Conservation (phyloP, 257 asterid species). For the Forsythia suspensa region DNA sequence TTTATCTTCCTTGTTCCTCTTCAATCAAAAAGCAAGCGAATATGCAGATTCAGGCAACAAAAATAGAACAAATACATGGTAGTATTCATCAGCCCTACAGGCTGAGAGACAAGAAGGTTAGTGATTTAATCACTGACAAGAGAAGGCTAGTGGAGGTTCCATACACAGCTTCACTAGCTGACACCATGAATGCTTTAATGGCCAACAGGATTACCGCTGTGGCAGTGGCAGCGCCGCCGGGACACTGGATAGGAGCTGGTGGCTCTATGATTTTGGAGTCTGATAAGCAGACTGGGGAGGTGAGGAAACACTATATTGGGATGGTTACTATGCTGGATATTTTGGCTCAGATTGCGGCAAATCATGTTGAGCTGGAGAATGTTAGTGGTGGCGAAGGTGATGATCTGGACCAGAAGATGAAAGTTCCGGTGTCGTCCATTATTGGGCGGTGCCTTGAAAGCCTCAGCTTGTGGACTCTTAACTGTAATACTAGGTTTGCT, state of each 20-base stretch:
- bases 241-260: slow-evolving; percentile 99
- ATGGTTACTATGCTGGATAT: slow-evolving; percentile 90
- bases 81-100: slow-evolving; percentile 18
- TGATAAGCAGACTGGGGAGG: slow-evolving; percentile 86
- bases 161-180: slow-evolving; percentile 76
- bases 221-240: slow-evolving; percentile 98
- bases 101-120: slow-evolving; percentile 56
- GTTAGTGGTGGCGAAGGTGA: slow-evolving; percentile 10
- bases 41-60: neutral
- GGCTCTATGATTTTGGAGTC: slow-evolving; percentile 92
- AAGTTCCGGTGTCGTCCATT: slow-evolving; percentile 74
- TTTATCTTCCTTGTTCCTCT: neutral
- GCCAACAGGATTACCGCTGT: slow-evolving; percentile 67
- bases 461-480: slow-evolving; percentile 91
- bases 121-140: slow-evolving; percentile 47
- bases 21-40: neutral
- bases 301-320: slow-evolving; percentile 91
- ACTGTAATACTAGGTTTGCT: slow-evolving; percentile 58
- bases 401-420: slow-evolving; percentile 56
- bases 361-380: slow-evolving; percentile 15
- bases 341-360: slow-evolving; percentile 69
- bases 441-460: slow-evolving; percentile 91
- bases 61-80: neutral
- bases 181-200: slow-evolving; percentile 69
- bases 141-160: slow-evolving; percentile 86